Evolutionary conservation across 805 yeast genomes (phyloP), one percentile per base, ranked within the genome.

Genomic region (Kregervanrija fluxuum): DNA sequence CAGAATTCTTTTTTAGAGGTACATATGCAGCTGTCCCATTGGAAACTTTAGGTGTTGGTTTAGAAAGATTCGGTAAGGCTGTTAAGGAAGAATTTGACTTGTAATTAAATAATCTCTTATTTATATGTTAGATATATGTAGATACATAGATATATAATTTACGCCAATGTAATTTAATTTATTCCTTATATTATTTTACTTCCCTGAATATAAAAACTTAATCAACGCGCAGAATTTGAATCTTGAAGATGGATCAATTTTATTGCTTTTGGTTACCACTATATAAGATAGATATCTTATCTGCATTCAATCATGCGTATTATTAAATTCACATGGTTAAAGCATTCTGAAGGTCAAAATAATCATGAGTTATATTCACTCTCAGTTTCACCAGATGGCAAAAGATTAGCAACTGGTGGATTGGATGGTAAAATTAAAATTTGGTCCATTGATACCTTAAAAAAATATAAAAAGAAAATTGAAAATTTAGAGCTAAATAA

Each of bases 361-460:
- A 78, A 77, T 52, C 80, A 81, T 55, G 98, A 91, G 58, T 84
- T 95, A 12, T 93, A 89, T 59, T 80, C 97, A 1, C 75, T 90
- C 5, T 79, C 80, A 44, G 82, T 86, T 3, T 82, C 86, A 49
- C 78, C 87, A 0, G 95, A 88, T 65, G 96, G 96, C 1, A 62
- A 79, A 39, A 68, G 96, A 45, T 61, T 91, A 22, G 99, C 97
- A 1, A 82, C 97, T 1, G 99, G 98, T 13, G 99, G 98, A 1
- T 65, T 85, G 35, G 91, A 91, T 65, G 96, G 98, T 0, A 88
- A 87, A 54, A 88, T 93, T 37, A 76, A 91, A 50, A 84, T 91
- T 38, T 91, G 99, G 99, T 80, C 83, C 11, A 67, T 79, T 8
- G 73, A 69, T 5, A 75, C 83, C 10, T 70, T 84, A 8, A 54